phyloP scores from a whole-genome alignment of 1,284 basidiomycete species.

The Papiliotrema fonsecae region DNA sequence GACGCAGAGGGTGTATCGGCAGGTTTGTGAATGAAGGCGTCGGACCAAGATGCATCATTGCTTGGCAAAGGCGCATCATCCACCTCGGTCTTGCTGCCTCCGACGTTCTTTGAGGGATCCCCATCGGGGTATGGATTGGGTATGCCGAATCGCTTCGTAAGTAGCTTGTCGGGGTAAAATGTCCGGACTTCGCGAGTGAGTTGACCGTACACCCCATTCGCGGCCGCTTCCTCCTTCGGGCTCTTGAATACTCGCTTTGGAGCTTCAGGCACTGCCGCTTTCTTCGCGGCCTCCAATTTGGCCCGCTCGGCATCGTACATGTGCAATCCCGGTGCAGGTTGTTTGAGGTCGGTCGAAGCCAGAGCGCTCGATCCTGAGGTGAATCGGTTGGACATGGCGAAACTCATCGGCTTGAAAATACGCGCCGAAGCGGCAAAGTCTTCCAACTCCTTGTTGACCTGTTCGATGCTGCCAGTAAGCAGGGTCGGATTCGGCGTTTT shows the following conservation, averaged over 20 bases:
- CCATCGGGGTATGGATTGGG: conserved; percentile 68
- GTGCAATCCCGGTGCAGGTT: conserved; percentile 67
- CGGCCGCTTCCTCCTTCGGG: conserved; percentile 73
- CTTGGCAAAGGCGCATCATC: conserved; percentile 19
- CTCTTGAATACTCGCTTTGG: conserved; percentile 53
- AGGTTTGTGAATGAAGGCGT: conserved; percentile 35
- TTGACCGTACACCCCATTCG: conserved; percentile 78
- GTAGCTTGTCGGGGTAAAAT: conserved; percentile 74
- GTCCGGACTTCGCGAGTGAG: conserved; percentile 68
- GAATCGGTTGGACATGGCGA: conserved; percentile 89
- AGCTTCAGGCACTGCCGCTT: conserved; percentile 28
- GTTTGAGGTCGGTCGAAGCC: conserved; percentile 53
- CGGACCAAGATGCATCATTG: conserved; percentile 38
- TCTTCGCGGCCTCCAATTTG: conserved; percentile 26
- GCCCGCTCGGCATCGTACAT: conserved; percentile 52
- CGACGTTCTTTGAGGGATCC: conserved; percentile 18
- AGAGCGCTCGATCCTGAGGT: conserved; percentile 63
- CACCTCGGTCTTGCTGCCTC: neutral
- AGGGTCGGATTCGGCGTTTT: conserved; percentile 51
- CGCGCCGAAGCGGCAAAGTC: conserved; percentile 82
- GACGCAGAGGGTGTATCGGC: neutral
- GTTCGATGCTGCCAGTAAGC: conserved; percentile 59
- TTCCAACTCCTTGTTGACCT: conserved; percentile 72
- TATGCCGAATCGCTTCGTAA: conserved; percentile 94
- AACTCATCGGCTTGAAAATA: conserved; percentile 87